Conservation (phyloP, 116 monocot species). For the Phalaenopsis hybrid region DNA sequence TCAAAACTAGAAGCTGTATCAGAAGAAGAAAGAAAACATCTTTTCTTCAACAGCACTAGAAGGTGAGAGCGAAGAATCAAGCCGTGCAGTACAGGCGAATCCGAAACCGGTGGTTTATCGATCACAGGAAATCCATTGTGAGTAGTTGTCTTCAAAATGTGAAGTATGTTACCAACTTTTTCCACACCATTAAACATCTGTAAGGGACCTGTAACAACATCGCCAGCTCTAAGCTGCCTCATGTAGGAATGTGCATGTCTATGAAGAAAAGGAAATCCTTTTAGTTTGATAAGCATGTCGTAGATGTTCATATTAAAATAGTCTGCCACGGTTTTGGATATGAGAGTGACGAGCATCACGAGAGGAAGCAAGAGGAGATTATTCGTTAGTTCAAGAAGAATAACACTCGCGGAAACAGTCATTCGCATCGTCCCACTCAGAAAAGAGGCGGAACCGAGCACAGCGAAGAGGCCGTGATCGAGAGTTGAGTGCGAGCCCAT, state of each 20-base stretch:
- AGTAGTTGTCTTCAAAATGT: constrained; percentile 55
- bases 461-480: constrained; percentile 87
- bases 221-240: constrained; percentile 74
- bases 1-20: constrained; percentile 10
- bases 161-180: constrained; percentile 69
- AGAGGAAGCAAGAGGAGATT: constrained; percentile 85
- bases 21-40: constrained; percentile 26
- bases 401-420: constrained; percentile 79
- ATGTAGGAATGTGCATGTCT: constrained; percentile 79
- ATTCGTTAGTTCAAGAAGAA: constrained; percentile 76
- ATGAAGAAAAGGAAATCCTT: constrained; percentile 85
- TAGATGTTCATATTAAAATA: constrained; percentile 73
- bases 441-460: constrained; percentile 80
- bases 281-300: constrained; percentile 59
- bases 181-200: constrained; percentile 63
- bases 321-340: constrained; percentile 87
- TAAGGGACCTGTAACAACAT: constrained; percentile 71
- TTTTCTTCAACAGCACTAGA: constrained; percentile 76
- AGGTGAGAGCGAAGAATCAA: constrained; percentile 69
- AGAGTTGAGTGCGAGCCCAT: constrained; percentile 53
- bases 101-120: constrained; percentile 53
- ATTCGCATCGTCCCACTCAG: constrained; percentile 83
- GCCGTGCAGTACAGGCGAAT: constrained; percentile 47
- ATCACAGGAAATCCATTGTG: constrained; percentile 92
- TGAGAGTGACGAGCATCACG: constrained; percentile 85